Percentiles rank a stretch among this genome's conserved stretches.
Conservation (phyloP, 495 filamentous ascomycete species). For the Podospora comata region DNA sequence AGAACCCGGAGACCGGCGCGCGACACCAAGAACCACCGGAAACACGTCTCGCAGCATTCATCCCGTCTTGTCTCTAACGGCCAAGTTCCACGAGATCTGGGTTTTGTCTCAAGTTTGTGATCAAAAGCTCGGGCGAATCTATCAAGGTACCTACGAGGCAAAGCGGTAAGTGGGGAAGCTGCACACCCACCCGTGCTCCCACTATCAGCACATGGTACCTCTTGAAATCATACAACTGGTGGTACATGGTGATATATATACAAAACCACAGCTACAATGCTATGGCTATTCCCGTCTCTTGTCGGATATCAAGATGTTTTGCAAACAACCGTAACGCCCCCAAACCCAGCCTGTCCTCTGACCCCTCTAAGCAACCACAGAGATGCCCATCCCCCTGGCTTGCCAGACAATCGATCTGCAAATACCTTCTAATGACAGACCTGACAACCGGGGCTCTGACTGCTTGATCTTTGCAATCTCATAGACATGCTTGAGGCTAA, state of each 20-base stretch:
- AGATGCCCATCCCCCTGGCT: slow-evolving; percentile 83
- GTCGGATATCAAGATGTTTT: slow-evolving; percentile 12
- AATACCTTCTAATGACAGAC: slow-evolving; percentile 73
- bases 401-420: slow-evolving; percentile 83
- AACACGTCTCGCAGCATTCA: background rate
- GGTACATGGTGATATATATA: slow-evolving; percentile 8
- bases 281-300: slow-evolving; percentile 9
- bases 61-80: background rate
- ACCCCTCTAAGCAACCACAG: slow-evolving; percentile 61
- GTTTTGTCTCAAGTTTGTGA: background rate
- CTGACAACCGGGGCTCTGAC: slow-evolving; percentile 74
- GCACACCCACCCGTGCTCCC: background rate
- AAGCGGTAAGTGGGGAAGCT: background rate
- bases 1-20: background rate
- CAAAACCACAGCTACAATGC: slow-evolving; percentile 10
- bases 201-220: background rate
- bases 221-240: background rate
- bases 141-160: background rate
- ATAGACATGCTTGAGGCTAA: slow-evolving; percentile 94
- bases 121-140: background rate
- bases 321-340: slow-evolving; percentile 32
- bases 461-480: slow-evolving; percentile 98
- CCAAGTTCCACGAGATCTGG: background rate
- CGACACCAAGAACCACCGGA: background rate
- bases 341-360: slow-evolving; percentile 10